Evolutionary conservation across 106 monocot genomes (phyloP).

Genomic region (Platanthera zijinensis): DNA sequence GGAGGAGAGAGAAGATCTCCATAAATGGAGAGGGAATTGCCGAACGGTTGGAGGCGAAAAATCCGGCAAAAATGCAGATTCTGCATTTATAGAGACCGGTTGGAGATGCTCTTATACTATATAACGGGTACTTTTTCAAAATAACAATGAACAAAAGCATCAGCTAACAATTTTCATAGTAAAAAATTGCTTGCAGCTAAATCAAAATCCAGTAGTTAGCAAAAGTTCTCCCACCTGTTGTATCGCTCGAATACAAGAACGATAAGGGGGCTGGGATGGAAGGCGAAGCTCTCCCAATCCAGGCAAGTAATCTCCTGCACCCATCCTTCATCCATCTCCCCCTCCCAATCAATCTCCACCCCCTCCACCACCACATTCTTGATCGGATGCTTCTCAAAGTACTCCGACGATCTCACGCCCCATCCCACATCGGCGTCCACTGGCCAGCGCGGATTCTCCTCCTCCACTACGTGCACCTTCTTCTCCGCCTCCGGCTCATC

Average conservation of each 20-base stretch:
- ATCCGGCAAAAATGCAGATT: too few relatives aligned
- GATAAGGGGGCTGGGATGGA: constrained; percentile 87
- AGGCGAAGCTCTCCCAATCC: constrained; percentile 97
- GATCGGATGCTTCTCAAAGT: constrained; percentile 88
- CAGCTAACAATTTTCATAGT: not conserved
- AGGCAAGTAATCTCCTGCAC: constrained; percentile 97
- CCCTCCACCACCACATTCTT: constrained; percentile 84
- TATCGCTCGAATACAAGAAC: constrained; percentile 35
- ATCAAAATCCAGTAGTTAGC: not conserved
- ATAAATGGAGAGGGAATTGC: too few relatives aligned
- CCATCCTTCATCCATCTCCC: constrained; percentile 84
- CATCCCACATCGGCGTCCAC: constrained; percentile 87
- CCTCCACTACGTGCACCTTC: constrained; percentile 32
- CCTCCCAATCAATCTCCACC: constrained; percentile 92
- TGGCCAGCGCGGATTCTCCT: constrained; percentile 82
- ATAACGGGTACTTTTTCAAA: too few relatives aligned
- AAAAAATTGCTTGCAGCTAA: not conserved
- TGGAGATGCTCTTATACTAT: too few relatives aligned
- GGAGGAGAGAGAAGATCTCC: too few relatives aligned
- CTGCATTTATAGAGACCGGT: too few relatives aligned
- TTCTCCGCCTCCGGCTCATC: constrained; percentile 8
- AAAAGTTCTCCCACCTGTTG: constrained; percentile 1
- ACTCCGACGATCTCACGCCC: constrained; percentile 87
- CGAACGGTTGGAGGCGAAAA: too few relatives aligned
- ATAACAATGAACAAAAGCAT: too few relatives aligned